These are phyloP conservation scores for Mimosa bimucronata DNA, from an alignment of 306 rosid species.

Conservation along the genomic window DNA sequence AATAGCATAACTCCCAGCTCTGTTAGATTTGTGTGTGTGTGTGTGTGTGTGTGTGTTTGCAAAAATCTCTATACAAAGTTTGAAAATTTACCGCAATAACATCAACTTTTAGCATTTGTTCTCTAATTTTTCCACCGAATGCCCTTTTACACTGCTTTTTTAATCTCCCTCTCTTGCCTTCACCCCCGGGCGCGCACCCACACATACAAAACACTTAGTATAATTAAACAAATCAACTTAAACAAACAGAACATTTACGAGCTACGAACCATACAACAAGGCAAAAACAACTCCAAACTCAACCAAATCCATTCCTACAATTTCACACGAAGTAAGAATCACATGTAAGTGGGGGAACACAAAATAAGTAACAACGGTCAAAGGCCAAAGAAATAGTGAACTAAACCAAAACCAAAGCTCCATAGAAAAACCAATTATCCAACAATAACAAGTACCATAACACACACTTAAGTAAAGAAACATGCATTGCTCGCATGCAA, in stretches of 20 bases:
- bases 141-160: not conserved
- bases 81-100: conserved; percentile 7
- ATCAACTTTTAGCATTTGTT: not conserved
- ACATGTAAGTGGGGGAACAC: not conserved
- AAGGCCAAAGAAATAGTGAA: not conserved
- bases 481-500: not conserved
- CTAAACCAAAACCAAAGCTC: not conserved
- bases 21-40: conserved; percentile 1
- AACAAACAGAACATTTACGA: not conserved
- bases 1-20: conserved; percentile 19
- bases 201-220: not conserved
- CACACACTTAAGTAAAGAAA: not conserved
- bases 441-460: not conserved
- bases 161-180: not conserved
- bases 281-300: not conserved
- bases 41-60: too few species aligned
- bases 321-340: not conserved
- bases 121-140: not conserved
- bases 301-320: not conserved
- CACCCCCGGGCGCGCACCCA: not conserved
- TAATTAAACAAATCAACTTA: not conserved
- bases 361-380: not conserved
- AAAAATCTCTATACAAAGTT: not conserved
- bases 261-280: not conserved
- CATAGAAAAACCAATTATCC: not conserved